Percentiles rank a stretch among this genome's conserved stretches.
phyloP scores from a whole-genome alignment of 768 basidiomycete genomes.

The Kwoniella pini region DNA sequence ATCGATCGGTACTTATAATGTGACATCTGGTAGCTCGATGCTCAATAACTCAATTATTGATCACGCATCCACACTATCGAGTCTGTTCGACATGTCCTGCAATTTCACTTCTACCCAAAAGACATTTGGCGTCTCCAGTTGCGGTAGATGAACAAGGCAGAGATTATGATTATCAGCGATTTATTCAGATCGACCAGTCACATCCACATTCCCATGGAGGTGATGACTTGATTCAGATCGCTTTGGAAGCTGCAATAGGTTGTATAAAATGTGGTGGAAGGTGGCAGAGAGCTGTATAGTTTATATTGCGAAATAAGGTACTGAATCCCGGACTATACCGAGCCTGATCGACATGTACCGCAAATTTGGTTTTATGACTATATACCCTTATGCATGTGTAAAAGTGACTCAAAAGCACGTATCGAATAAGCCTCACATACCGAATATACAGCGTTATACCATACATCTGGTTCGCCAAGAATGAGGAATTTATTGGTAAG shows the following conservation, averaged over 20 bases:
- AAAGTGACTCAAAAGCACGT: background rate
- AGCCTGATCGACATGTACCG: too few species aligned
- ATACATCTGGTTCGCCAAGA: too few species aligned
- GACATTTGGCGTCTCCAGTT: constrained; percentile 15
- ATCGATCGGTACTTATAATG: background rate
- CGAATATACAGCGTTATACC: too few species aligned
- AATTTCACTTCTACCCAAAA: constrained; percentile 31
- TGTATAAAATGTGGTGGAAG: constrained; percentile 46
- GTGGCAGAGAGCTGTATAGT: constrained; percentile 39
- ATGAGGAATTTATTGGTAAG: too few species aligned
- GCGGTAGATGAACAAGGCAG: constrained; percentile 15
- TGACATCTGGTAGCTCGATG: constrained; percentile 34
- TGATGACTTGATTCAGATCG: constrained; percentile 22
- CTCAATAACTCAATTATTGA: constrained; percentile 33
- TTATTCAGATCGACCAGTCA: background rate
- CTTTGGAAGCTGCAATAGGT: constrained; percentile 31
- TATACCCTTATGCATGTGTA: background rate
- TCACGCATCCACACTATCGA: constrained; percentile 38
- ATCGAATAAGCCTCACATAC: background rate
- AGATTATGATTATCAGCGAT: constrained; percentile 27
- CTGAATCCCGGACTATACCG: too few species aligned
- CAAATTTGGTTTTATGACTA: too few species aligned
- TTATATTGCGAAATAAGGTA: too few species aligned
- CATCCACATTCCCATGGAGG: background rate
- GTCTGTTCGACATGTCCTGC: constrained; percentile 43